Base-by-base conservation (phyloP, 192 early-diverging fungal species). In the Linnemannia hyalina region DNA sequence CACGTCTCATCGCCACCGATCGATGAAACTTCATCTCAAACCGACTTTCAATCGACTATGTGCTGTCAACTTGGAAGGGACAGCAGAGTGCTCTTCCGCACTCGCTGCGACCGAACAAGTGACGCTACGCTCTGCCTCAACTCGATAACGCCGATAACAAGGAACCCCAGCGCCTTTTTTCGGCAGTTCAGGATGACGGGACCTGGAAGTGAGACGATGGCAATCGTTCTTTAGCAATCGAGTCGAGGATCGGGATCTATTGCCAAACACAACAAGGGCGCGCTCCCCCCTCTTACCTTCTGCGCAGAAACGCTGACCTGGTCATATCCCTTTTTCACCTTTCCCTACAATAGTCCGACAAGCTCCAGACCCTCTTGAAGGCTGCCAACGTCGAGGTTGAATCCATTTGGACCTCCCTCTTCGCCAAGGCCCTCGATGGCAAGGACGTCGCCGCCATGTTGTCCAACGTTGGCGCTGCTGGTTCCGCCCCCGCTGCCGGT, bases 371-470 rank as follows among this genome's bases (percentile, higher is more conserved):
- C 74, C 92, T 99, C 91, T 95, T 96, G 92, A 95, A 94, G 88
- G 96, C 97, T 82, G 97, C 98, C 82, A 96, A 96, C 90, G 83
- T 97, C 81, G 92, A 95, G 70, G 94, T 98, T 78, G 97, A 99
- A 92, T 90, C 96, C 81, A 96, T 99, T 94, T 99, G 97, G 97
- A 95, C 95, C 87, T 91, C 89, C 89, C 92, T 99, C 85, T 99
- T 98, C 92, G 97, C 98, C 93, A 99, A 99, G 95, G 98, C 98
- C 73, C 95, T 99, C 85, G 97, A 92, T 80, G 97, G 97, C 81
- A 95, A 96, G 93, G 95, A 98, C 91, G 88, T 99, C 75, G 93
- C 89, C 87, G 94, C 95, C 89, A 94, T 98, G 90, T 93, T 99
- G 85, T 93, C 96, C 90, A 98, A 97, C 94, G 94, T 98, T 80